These are phyloP conservation scores for Xylaria telfairii DNA, from an alignment of 495 filamentous ascomycete species.

Conservation along the genomic window DNA sequence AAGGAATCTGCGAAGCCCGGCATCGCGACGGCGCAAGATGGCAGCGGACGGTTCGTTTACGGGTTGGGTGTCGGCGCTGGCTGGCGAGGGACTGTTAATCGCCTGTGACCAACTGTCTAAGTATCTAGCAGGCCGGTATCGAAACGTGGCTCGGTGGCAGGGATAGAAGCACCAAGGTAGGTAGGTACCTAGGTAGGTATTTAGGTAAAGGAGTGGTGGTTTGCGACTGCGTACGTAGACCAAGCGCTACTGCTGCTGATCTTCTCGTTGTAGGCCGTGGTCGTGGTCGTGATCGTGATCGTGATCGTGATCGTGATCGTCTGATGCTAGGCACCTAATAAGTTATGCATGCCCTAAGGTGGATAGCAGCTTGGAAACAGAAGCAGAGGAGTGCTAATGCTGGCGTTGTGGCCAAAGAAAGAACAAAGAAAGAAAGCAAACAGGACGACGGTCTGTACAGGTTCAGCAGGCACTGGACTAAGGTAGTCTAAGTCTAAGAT, in stretches of 20 bases:
- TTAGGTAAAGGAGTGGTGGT: background rate
- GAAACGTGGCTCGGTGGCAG: conserved; percentile 2
- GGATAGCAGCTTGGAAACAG: background rate
- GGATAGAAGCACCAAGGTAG: background rate
- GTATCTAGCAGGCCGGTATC: background rate
- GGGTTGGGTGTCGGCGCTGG: conserved; percentile 1
- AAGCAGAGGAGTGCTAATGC: background rate
- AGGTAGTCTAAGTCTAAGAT: background rate
- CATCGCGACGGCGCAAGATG: conserved; percentile 58
- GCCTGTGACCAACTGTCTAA: conserved; percentile 14
- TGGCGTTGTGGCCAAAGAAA: background rate
- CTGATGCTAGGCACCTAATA: conserved; percentile 12
- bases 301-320: background rate
- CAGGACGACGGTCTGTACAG: background rate
- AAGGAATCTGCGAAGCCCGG: conserved; percentile 92
- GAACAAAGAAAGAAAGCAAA: conserved; percentile 1
- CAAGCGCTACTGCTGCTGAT: background rate
- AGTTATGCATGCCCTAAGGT: conserved; percentile 1
- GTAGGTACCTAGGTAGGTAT: background rate
- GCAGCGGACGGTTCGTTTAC: background rate
- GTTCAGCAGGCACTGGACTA: background rate
- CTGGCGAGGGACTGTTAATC: background rate
- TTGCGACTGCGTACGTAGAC: background rate
- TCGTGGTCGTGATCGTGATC: background rate
- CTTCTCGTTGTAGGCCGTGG: conserved; percentile 1